Evolutionary conservation across 1,139 yeast species (phyloP).

Genomic region (Kluyveromyces sp.): DNA sequence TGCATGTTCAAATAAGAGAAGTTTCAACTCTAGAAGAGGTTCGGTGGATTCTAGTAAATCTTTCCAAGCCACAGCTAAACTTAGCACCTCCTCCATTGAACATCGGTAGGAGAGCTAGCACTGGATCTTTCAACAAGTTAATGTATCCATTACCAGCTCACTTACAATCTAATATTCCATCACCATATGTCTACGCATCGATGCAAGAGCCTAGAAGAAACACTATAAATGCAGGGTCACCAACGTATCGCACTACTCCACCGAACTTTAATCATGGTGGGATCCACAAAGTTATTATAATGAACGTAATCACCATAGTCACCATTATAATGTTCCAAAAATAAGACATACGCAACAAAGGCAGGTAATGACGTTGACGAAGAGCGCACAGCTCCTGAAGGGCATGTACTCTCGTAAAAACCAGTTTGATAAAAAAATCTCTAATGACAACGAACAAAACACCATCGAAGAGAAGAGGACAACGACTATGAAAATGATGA

Average conservation of each 20-base stretch:
- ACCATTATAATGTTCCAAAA: background rate
- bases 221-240: constrained; percentile 1
- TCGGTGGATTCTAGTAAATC: constrained; percentile 16
- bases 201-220: constrained; percentile 6
- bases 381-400: background rate
- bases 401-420: background rate
- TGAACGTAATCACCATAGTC: background rate
- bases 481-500: constrained; percentile 1
- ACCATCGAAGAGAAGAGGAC: constrained; percentile 5
- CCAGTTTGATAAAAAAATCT: background rate
- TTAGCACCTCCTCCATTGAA: constrained; percentile 74
- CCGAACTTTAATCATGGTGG: background rate
- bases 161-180: constrained; percentile 4
- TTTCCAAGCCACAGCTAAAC: constrained; percentile 36
- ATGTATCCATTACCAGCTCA: constrained; percentile 9
- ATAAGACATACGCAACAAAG: background rate
- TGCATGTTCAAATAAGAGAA: constrained; percentile 79
- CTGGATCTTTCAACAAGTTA: constrained; percentile 18
- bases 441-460: background rate
- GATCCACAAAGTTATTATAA: background rate
- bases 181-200: constrained; percentile 4
- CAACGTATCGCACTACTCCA: background rate
- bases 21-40: constrained; percentile 28
- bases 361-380: background rate
- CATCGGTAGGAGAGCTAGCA: constrained; percentile 38